Evolutionary conservation across 768 basidiomycete species (phyloP), one percentile per base, ranked within the genome.

Genomic region (Mycena filopes): DNA sequence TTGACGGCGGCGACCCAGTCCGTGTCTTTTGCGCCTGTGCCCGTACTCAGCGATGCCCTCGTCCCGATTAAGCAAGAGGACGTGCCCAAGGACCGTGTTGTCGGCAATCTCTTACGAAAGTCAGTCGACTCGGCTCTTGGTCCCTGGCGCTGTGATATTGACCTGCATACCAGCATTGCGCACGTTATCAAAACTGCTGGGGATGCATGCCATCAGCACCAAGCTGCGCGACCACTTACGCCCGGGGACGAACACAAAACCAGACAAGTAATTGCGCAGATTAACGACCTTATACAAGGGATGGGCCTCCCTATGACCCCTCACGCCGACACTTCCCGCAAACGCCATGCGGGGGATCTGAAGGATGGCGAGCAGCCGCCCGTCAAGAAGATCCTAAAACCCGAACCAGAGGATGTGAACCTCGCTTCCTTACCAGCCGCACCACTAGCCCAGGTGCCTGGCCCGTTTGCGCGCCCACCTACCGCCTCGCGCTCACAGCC

Each of bases 131-230:
- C 36, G 36, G 36, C 10, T 47, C 38, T 25, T 48, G 36, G 53
- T 63, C 47, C 26, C 58, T 54, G 41, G 41, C 33, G 23, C 40
- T 47, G 45, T 67, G 38, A 59, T 64, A 65, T 62, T 72, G 63
- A 67, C 60, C 66, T 71, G 55, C 62, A 66, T 58, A 67, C 43
- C 71, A 90, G 89, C 74, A 88, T 90, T 68, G 86, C 84, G 43
- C 82, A 85, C 58, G 88, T 87, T 18, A 88, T 88, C 41, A 80
- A 83, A 56, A 85, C 86, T 46, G 88, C 87, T 45, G 85, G 82
- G 43, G 80, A 81, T 41, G 83, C 83, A 36, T 88, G 85, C 66
- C 60, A 62, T 43, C 61, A 59, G 29, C 42, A 66, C 50, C 68
- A 69, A 43, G 68, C 68, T n/a, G 20, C 60, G 50, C 68, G 68